Evolutionary conservation across 495 filamentous ascomycete genomes (phyloP).

Genomic region (Neurospora discreta): DNA sequence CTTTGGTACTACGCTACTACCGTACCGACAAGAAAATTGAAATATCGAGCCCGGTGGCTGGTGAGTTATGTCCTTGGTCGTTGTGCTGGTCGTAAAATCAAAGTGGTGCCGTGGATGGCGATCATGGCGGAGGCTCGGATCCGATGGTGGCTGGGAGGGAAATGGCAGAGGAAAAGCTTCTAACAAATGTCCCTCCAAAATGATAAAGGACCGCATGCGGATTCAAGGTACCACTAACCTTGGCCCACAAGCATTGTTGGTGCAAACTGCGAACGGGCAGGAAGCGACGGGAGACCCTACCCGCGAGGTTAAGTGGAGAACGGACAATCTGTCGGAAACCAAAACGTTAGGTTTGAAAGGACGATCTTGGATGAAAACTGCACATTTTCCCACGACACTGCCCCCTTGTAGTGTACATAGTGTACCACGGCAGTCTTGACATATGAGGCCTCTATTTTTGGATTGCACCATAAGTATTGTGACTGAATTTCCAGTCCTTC

Average conservation of each 20-base stretch:
- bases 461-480: too few relatives aligned
- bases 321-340: neutral
- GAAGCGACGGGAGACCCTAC: neutral
- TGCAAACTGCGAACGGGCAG: too few relatives aligned
- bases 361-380: neutral
- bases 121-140: neutral
- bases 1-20: neutral
- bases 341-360: neutral
- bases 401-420: too few relatives aligned
- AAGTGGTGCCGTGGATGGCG: neutral
- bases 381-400: neutral
- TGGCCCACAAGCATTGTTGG: neutral
- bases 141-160: neutral
- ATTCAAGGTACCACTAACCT: neutral
- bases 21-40: neutral
- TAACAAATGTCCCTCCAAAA: neutral
- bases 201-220: neutral
- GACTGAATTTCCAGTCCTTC: too few relatives aligned
- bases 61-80: neutral
- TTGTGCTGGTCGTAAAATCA: neutral
- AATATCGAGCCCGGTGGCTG: neutral
- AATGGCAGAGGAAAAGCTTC: neutral
- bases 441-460: too few relatives aligned
- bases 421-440: too few relatives aligned
- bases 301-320: neutral